A percentile compares a stretch with the other conserved stretches of the same genome.
These are phyloP conservation scores for Apiospora sp. DNA, from an alignment of 2,329 filamentous ascomycete species.

Conservation along the genomic window DNA sequence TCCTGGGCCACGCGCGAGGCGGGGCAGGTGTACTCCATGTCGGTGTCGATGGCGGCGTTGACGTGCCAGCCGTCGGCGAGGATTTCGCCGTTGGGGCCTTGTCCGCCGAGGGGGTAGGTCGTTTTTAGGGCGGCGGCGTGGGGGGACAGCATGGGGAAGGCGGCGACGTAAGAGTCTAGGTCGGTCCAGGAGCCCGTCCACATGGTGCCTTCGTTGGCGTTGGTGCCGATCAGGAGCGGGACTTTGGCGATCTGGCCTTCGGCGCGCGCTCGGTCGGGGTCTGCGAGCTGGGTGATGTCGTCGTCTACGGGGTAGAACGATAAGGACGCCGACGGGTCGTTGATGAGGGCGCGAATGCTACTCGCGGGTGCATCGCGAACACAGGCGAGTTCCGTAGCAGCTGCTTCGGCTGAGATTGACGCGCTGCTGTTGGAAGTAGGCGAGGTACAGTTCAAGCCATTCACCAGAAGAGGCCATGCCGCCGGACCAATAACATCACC, in stretches of 20 bases:
- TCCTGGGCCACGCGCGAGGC: slow-evolving; percentile 39
- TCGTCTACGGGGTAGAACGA: slow-evolving; percentile 43
- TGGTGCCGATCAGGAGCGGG: slow-evolving; percentile 38
- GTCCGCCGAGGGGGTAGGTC: slow-evolving; percentile 21
- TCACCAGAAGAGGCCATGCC: slow-evolving; percentile 34
- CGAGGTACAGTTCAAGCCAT: slow-evolving; percentile 39
- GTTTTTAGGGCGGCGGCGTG: slow-evolving; percentile 12
- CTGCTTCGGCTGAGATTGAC: slow-evolving; percentile 31
- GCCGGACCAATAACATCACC: slow-evolving; percentile 37
- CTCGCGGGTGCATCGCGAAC: slow-evolving; percentile 45
- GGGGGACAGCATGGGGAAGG: slow-evolving; percentile 6
- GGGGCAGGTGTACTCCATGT: slow-evolving; percentile 32
- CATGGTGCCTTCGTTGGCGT: slow-evolving; percentile 37
- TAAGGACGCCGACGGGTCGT: slow-evolving; percentile 36
- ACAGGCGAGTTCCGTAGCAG: slow-evolving; percentile 45
- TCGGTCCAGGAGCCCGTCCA: slow-evolving; percentile 29
- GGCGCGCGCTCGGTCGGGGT: slow-evolving; percentile 42
- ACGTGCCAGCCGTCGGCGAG: slow-evolving; percentile 32
- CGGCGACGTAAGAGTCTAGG: slow-evolving; percentile 10
- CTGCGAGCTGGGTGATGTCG: slow-evolving; percentile 41
- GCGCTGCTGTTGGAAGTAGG: slow-evolving; percentile 17
- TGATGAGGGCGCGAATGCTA: slow-evolving; percentile 44
- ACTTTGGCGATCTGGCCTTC: slow-evolving; percentile 38
- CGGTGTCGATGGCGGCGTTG: slow-evolving; percentile 33
- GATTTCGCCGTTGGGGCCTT: not conserved